phyloP scores from a whole-genome alignment of 225 moss, liverwort and hornwort species.

The Ulota crispa region DNA sequence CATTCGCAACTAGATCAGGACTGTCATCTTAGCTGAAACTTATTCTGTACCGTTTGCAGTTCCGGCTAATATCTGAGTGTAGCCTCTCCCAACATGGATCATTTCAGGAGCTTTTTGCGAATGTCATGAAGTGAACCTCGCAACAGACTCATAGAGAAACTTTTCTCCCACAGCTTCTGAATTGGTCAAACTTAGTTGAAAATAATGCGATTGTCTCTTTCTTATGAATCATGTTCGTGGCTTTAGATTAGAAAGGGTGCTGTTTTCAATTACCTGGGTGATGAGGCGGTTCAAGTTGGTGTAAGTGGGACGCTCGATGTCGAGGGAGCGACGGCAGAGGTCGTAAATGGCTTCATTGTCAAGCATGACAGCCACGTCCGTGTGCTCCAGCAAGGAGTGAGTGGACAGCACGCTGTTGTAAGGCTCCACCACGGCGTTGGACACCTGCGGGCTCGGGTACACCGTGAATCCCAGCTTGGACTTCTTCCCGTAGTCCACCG shows the following conservation, averaged over 20 bases:
- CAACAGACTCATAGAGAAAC: not conserved
- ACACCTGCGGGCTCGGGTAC: conserved; percentile 38
- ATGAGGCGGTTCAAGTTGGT: conserved; percentile 54
- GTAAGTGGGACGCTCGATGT: conserved; percentile 75
- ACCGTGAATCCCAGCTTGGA: conserved; percentile 28
- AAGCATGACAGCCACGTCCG: conserved; percentile 70
- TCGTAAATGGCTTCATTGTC: conserved; percentile 77
- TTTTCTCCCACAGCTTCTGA: not conserved
- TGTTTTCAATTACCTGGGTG: conserved; percentile 21
- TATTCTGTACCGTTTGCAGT: not conserved
- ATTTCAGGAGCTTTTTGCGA: not conserved
- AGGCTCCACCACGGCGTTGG: conserved; percentile 42
- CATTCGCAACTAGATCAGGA: no score
- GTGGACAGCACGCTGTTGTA: conserved; percentile 48
- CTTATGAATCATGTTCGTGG: not conserved
- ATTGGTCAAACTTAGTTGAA: not conserved
- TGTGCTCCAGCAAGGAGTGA: conserved; percentile 56
- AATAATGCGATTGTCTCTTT: not conserved
- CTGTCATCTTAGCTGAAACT: not conserved
- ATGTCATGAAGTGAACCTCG: no score
- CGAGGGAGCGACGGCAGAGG: conserved; percentile 56
- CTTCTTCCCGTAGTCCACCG: conserved; percentile 41
- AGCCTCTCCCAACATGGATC: not conserved
- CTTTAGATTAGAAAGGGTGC: not conserved
- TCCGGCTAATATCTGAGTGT: no score